These are phyloP conservation scores for Colletotrichum aenigma DNA, from an alignment of 2,329 filamentous ascomycete species.

Conservation along the genomic window DNA sequence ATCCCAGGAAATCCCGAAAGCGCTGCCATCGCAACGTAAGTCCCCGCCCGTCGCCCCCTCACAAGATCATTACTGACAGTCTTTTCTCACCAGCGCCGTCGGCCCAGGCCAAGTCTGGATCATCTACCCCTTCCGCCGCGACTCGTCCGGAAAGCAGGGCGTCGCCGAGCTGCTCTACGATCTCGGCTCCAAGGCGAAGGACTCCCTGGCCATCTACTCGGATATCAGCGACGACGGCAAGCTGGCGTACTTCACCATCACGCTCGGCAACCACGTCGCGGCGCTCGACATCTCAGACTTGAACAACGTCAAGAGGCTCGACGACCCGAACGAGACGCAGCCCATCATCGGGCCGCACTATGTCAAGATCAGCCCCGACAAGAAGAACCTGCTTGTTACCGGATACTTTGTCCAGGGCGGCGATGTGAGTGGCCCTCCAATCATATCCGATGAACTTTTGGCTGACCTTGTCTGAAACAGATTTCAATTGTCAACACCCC, in stretches of 20 bases:
- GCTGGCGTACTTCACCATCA: slow-evolving; percentile 64
- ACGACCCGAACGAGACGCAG: slow-evolving; percentile 62
- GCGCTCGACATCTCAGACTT: slow-evolving; percentile 66
- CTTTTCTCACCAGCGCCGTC: slow-evolving; percentile 50
- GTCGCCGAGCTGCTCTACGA: slow-evolving; percentile 63
- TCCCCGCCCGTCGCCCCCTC: accelerated
- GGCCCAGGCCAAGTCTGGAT: slow-evolving; percentile 66
- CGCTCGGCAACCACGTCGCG: slow-evolving; percentile 65
- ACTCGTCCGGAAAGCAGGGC: slow-evolving; percentile 60
- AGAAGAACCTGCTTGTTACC: slow-evolving; percentile 68
- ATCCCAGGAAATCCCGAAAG: neutral
- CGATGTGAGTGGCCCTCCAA: slow-evolving; percentile 35
- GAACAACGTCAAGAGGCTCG: slow-evolving; percentile 63
- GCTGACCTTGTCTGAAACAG: slow-evolving; percentile 10
- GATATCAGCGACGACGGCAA: slow-evolving; percentile 64
- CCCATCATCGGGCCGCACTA: slow-evolving; percentile 67
- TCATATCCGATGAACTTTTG: neutral
- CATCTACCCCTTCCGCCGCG: slow-evolving; percentile 65
- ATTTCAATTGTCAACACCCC: slow-evolving; percentile 66
- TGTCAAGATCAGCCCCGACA: slow-evolving; percentile 66
- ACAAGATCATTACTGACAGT: neutral
- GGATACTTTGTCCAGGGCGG: slow-evolving; percentile 70
- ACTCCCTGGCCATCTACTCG: slow-evolving; percentile 64
- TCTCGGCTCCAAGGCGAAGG: slow-evolving; percentile 48
- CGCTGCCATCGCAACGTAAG: neutral